Conservation (phyloP, 2,329 filamentous ascomycete species). For the Phyllosticta ampelicida region DNA sequence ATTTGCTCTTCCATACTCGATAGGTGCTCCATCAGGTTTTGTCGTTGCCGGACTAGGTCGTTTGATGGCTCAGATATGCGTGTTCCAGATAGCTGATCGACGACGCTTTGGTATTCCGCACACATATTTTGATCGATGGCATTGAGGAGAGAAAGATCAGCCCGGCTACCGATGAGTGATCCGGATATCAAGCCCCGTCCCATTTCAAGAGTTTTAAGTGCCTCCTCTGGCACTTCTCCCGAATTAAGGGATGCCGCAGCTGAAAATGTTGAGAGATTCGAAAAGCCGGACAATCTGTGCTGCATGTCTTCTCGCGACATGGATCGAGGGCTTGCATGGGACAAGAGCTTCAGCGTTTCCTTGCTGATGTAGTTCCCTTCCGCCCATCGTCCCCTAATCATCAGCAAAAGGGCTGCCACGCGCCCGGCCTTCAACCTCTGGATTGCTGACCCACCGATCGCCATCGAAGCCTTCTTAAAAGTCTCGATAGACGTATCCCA, state of each 20-base stretch:
- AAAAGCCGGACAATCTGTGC: not conserved
- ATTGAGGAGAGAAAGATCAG: not conserved
- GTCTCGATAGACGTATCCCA: not conserved
- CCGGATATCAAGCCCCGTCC: not conserved
- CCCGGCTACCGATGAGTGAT: not conserved
- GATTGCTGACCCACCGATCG: not conserved
- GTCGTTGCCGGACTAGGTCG: not conserved
- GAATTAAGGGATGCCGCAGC: not conserved
- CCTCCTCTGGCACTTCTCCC: not conserved
- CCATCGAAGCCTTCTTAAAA: not conserved
- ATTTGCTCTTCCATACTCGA: not conserved
- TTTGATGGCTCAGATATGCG: not conserved
- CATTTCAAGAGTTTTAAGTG: not conserved
- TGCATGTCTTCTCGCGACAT: constrained; percentile 9
- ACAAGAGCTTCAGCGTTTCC: not conserved
- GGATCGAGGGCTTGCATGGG: constrained; percentile 8
- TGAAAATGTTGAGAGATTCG: constrained; percentile 5
- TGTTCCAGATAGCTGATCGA: not conserved
- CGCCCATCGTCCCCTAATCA: not conserved
- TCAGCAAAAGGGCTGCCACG: not conserved
- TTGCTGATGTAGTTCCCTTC: not conserved
- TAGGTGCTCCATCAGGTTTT: not conserved
- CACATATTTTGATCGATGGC: not conserved
- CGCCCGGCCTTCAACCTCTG: not conserved
- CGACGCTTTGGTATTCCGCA: not conserved